Evolutionary conservation across 176 grass and related monocot genomes (phyloP).

Genomic region (Secale cereale): DNA sequence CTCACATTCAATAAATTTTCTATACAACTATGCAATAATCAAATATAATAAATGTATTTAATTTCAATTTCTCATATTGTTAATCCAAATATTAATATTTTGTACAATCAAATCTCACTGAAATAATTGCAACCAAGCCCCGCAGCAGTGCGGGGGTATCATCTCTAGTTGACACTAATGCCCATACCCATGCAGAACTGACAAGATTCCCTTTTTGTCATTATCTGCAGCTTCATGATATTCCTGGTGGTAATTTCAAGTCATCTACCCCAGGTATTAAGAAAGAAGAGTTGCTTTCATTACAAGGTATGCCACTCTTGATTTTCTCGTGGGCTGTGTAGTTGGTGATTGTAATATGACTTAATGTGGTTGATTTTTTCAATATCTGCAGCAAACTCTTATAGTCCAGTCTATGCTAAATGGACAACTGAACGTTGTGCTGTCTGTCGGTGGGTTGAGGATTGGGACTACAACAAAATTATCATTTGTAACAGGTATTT

Average conservation of each 20-base stretch:
- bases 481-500: conserved; percentile 97
- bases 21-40: too few species aligned
- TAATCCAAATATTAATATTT: too few species aligned
- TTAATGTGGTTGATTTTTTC: conserved; percentile 8
- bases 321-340: conserved; percentile 9
- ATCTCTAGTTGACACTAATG: not conserved
- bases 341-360: not conserved
- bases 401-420: conserved; percentile 71
- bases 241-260: conserved; percentile 41
- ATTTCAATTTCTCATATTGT: too few species aligned
- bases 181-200: not conserved
- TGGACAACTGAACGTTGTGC: conserved; percentile 97
- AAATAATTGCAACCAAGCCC: too few species aligned
- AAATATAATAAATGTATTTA: too few species aligned
- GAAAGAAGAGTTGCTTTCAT: conserved; percentile 53
- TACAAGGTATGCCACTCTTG: conserved; percentile 33
- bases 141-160: too few species aligned
- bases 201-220: not conserved
- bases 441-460: conserved; percentile 95
- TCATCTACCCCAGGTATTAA: conserved; percentile 24
- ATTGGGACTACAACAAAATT: conserved; percentile 99
- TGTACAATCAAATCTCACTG: too few species aligned
- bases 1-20: too few species aligned
- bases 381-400: conserved; percentile 60
- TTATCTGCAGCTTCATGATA: conserved; percentile 47